These are phyloP conservation scores for Ilyonectria mors-panacis DNA, from an alignment of 2,329 filamentous ascomycete genomes.

Conservation along the genomic window DNA sequence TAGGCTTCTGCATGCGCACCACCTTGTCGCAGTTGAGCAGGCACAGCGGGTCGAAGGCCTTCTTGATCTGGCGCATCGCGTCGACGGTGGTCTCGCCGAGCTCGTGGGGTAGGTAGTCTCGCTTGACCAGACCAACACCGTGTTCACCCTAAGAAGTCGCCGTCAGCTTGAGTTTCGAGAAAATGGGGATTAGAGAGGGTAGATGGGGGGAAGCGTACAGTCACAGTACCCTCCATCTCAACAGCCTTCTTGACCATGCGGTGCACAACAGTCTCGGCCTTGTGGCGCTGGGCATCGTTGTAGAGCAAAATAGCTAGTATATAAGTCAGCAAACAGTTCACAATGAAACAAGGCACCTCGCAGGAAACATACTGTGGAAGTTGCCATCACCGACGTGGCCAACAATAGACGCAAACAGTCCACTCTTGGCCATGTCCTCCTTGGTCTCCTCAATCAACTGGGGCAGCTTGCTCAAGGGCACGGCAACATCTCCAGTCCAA, in stretches of 20 bases:
- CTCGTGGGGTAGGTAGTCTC: conserved; percentile 86
- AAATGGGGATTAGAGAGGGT: neutral
- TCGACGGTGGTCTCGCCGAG: conserved; percentile 82
- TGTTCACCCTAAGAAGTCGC: conserved; percentile 75
- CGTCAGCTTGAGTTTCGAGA: neutral
- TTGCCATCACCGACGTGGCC: conserved; percentile 85
- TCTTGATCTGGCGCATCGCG: conserved; percentile 89
- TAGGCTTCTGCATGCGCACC: conserved; percentile 69
- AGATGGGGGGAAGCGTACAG: conserved; percentile 58
- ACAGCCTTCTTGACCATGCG: conserved; percentile 90
- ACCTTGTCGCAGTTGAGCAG: conserved; percentile 80
- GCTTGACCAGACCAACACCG: conserved; percentile 86
- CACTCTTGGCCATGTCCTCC: conserved; percentile 59
- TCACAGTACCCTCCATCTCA: conserved; percentile 88
- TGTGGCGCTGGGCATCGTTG: conserved; percentile 76
- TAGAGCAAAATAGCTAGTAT: conserved; percentile 67
- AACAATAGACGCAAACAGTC: conserved; percentile 68
- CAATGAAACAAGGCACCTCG: neutral
- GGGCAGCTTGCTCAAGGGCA: conserved; percentile 81
- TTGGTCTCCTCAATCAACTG: conserved; percentile 83
- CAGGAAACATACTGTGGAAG: conserved; percentile 71
- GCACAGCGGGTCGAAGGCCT: conserved; percentile 82
- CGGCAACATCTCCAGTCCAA: conserved; percentile 90
- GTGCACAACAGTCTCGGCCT: conserved; percentile 81
- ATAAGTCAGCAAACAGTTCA: conserved; percentile 2